Percentiles rank a stretch among this genome's conserved stretches.
phyloP scores from a whole-genome alignment of 2,329 filamentous ascomycete species.

The Scopulariopsis brevicaulis region DNA sequence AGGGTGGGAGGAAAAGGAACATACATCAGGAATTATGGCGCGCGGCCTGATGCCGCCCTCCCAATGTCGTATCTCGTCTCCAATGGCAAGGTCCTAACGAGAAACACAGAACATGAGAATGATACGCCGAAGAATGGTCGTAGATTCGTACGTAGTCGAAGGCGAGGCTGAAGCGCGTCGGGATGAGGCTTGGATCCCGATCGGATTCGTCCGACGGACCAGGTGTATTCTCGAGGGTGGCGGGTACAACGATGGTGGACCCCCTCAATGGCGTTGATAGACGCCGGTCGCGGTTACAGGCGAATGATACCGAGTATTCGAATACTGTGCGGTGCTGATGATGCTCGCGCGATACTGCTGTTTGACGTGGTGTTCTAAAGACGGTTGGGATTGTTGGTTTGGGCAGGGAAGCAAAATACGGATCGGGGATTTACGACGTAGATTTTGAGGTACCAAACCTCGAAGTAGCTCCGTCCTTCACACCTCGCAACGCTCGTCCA shows the following conservation, averaged over 20 bases:
- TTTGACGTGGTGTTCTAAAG: background rate
- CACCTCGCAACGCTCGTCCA: background rate
- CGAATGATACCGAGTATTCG: background rate
- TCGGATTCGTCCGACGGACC: background rate
- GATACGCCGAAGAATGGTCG: background rate
- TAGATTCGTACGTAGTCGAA: background rate
- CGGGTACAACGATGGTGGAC: too few relatives aligned
- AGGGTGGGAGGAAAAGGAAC: background rate
- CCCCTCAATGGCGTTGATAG: background rate
- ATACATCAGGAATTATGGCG: conserved; percentile 3
- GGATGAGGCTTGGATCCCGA: background rate
- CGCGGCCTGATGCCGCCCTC: background rate
- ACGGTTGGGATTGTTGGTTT: background rate
- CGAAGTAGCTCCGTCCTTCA: background rate
- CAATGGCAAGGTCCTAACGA: background rate
- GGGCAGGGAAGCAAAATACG: conserved; percentile 4
- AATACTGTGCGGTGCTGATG: background rate
- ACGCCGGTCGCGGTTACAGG: background rate
- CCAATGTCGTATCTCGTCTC: conserved; percentile 1
- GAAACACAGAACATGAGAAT: background rate
- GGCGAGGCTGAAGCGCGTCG: background rate
- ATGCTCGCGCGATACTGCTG: background rate
- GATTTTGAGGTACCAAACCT: background rate
- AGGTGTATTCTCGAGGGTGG: background rate
- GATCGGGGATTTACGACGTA: background rate